Evolutionary conservation across 176 grass and related monocot genomes (phyloP).

Genomic region (Triticum aestivum): DNA sequence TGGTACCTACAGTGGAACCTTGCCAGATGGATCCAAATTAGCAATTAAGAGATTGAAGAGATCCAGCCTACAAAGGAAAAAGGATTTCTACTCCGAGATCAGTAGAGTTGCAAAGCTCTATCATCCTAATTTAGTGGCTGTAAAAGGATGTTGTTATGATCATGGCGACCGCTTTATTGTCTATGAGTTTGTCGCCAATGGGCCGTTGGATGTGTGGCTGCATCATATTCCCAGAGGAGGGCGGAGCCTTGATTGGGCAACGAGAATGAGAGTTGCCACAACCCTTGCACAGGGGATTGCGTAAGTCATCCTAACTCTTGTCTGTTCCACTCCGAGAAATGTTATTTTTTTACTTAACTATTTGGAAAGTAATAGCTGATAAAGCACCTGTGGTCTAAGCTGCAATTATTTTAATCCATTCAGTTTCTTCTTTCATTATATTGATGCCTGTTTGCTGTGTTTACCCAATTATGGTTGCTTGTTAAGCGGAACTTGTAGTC

Average conservation of each 20-base stretch:
- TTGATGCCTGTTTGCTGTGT: neutral
- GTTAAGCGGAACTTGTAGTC: neutral
- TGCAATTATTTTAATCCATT: neutral
- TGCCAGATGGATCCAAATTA: slow-evolving; percentile 82
- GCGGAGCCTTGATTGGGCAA: slow-evolving; percentile 86
- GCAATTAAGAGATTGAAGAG: slow-evolving; percentile 94
- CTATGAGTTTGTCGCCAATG: slow-evolving; percentile 94
- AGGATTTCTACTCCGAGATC: slow-evolving; percentile 97
- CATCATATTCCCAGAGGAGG: slow-evolving; percentile 93
- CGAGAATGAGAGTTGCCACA: slow-evolving; percentile 94
- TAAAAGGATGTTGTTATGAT: slow-evolving; percentile 96
- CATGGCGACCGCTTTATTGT: slow-evolving; percentile 96
- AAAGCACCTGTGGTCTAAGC: neutral
- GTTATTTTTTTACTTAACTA: neutral
- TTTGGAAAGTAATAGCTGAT: neutral
- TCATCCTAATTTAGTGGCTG: slow-evolving; percentile 87
- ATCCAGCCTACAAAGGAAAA: slow-evolving; percentile 93
- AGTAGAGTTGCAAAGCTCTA: slow-evolving; percentile 91
- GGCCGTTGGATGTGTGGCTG: slow-evolving; percentile 95
- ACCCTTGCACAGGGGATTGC: slow-evolving; percentile 98
- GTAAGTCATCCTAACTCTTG: slow-evolving; percentile 55
- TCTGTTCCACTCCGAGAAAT: neutral
- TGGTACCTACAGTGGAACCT: slow-evolving; percentile 82
- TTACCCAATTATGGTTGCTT: neutral
- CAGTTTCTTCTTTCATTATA: neutral